Base-by-base conservation (phyloP, 805 yeast species). In the Priceomyces fermenticarens region DNA sequence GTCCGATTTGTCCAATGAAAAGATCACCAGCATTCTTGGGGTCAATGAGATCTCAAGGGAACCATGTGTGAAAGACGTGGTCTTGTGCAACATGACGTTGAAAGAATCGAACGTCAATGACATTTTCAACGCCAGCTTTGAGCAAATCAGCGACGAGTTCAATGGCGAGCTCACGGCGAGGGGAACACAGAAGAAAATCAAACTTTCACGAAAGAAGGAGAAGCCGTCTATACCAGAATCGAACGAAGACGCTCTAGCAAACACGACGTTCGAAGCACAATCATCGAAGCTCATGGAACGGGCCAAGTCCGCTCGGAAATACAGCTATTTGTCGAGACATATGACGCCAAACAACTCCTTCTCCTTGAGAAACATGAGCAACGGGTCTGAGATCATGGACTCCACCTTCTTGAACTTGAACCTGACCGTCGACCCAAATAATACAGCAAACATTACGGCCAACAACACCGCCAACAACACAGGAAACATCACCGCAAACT, bases 241-340 rank as follows among this genome's bases (percentile, higher is more conserved):
- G 16, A 25, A 27, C 20, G 12, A 36, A 10, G 34, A 36, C 13
- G 31, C 30, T 32, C 15, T 42, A 5, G 17, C 42, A 15, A 42
- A 52, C 30, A 46, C 45, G 4, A 41, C 47, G 3, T 49, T 60
- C 42, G 51, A 50, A 32, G 40, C 34, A 4, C 51, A 52, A 16
- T 72, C 65, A 47, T 40, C 44, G 4, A 53, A 45, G 30, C 16
- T 64, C 11, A 33, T 66, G 2, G 43, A 53, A 5, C 53, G 48
- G 39, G 73, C 69, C 13, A 62, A 53, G 39, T 45, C 55, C 10
- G 44, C 57, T 12, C 58, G 55, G 28, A 56, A 50, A 42, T 65
- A 60, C 34, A 57, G 62, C 7, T 69, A 68, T 43, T 54, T 70
- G 36, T 46, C 57, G 13, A 58, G 59, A 27, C 74, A 69, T 40